A percentile compares a stretch with the other conserved stretches of the same genome.
Evolutionary conservation across 495 filamentous ascomycete species (phyloP).

Genomic region (Monascus purpureus): DNA sequence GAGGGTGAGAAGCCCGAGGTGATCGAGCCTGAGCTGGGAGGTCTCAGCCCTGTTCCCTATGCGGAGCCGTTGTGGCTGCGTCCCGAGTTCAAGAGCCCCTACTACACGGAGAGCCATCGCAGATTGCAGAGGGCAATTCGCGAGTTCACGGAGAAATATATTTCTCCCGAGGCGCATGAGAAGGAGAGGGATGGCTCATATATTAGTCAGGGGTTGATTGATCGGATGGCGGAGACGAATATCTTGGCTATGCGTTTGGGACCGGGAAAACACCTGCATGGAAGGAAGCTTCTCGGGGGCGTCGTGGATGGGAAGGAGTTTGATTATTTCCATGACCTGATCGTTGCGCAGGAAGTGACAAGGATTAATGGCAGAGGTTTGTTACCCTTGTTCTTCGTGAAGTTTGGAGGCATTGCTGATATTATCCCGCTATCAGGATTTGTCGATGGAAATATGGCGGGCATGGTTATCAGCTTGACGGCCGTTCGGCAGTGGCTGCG

Average conservation of each 20-base stretch:
- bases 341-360: constrained; percentile 59
- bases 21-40: constrained; percentile 53
- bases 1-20: constrained; percentile 62
- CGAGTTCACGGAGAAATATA: constrained; percentile 56
- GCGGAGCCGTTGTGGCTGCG: constrained; percentile 71
- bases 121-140: constrained; percentile 57
- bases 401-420: too few relatives aligned
- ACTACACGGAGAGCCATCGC: constrained; percentile 67
- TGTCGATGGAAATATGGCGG: constrained; percentile 50
- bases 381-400: too few relatives aligned
- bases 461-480: constrained; percentile 73
- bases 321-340: constrained; percentile 77
- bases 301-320: constrained; percentile 66
- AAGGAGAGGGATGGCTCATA: constrained; percentile 63
- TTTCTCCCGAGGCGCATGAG: constrained; percentile 62
- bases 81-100: constrained; percentile 66
- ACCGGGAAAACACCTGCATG: constrained; percentile 70
- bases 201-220: constrained; percentile 65
- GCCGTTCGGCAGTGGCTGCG: constrained; percentile 69
- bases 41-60: constrained; percentile 64
- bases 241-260: constrained; percentile 73
- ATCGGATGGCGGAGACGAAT: constrained; percentile 59
- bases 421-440: constrained; percentile 37
- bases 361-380: constrained; percentile 51
- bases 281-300: constrained; percentile 51